phyloP scores from a whole-genome alignment of 2,329 filamentous ascomycete genomes.

The Periconia digitata region DNA sequence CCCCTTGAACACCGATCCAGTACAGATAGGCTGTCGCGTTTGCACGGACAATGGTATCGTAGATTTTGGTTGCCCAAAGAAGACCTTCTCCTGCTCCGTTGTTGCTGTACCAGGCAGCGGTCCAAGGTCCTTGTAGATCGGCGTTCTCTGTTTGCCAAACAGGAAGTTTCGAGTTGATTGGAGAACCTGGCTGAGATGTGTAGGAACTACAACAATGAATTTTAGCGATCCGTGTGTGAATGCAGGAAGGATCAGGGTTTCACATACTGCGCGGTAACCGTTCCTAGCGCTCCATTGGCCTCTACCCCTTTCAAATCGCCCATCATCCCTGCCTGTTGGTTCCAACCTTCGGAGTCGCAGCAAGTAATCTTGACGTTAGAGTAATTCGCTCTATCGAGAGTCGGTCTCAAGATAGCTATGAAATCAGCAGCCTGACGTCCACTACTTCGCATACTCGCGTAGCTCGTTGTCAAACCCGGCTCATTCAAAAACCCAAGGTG shows the following conservation, averaged over 20 bases:
- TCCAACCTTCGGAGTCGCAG: constrained; percentile 51
- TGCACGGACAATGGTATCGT: constrained; percentile 50
- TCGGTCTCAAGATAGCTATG: constrained; percentile 49
- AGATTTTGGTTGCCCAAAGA: constrained; percentile 59
- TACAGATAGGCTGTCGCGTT: constrained; percentile 57
- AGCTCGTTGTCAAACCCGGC: constrained; percentile 42
- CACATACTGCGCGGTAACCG: constrained; percentile 29
- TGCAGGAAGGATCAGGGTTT: background rate
- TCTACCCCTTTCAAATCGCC: constrained; percentile 15
- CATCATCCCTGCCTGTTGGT: constrained; percentile 30
- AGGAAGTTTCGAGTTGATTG: constrained; percentile 41
- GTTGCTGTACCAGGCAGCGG: constrained; percentile 49
- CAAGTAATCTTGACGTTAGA: constrained; percentile 44
- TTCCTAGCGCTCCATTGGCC: constrained; percentile 19
- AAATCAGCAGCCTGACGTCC: constrained; percentile 55
- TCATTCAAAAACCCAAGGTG: constrained; percentile 51
- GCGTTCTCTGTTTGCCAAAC: constrained; percentile 59
- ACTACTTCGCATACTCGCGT: constrained; percentile 48
- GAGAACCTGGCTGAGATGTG: constrained; percentile 18
- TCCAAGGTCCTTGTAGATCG: constrained; percentile 46
- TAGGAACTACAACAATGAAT: constrained; percentile 15
- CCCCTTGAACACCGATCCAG: constrained; percentile 53
- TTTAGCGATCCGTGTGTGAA: background rate
- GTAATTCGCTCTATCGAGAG: constrained; percentile 42
- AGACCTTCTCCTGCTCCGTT: constrained; percentile 55